Conservation (phyloP, 2,329 filamentous ascomycete species). For the Pestalotiopsis sp. region DNA sequence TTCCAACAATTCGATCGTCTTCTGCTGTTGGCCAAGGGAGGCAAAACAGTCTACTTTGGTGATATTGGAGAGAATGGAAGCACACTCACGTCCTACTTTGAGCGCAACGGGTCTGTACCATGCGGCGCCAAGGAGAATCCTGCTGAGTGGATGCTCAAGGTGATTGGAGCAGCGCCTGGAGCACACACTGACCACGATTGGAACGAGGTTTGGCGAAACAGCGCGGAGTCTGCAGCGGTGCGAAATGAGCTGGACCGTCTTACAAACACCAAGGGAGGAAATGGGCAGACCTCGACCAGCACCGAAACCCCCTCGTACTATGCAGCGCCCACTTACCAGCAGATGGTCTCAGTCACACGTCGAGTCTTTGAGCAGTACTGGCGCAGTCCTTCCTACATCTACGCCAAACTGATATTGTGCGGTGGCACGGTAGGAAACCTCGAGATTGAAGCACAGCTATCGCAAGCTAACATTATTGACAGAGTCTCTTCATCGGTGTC, state of each 20-base stretch:
- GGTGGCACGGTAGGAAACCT: conserved; percentile 41
- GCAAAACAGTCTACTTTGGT: conserved; percentile 58
- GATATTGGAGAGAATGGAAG: conserved; percentile 53
- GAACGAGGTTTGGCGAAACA: conserved; percentile 56
- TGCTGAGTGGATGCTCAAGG: conserved; percentile 64
- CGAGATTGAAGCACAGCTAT: neutral
- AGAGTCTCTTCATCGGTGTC: conserved; percentile 78
- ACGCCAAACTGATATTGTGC: conserved; percentile 75
- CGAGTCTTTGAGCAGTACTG: conserved; percentile 92
- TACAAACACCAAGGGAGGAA: neutral
- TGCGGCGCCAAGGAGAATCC: conserved; percentile 60
- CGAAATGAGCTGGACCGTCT: conserved; percentile 50
- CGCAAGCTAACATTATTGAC: neutral
- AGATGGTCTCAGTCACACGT: conserved; percentile 67
- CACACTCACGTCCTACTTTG: conserved; percentile 57
- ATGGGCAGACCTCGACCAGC: conserved; percentile 33
- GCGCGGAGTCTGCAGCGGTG: conserved; percentile 47
- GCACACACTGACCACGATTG: conserved; percentile 63
- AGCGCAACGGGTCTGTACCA: conserved; percentile 55
- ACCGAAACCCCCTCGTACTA: conserved; percentile 59
- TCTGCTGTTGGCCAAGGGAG: conserved; percentile 55
- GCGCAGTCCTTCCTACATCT: conserved; percentile 88
- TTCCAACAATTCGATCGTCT: conserved; percentile 52
- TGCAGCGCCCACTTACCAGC: conserved; percentile 71
- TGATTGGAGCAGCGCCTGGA: conserved; percentile 42